A percentile compares a stretch with the other conserved stretches of the same genome.
These are phyloP conservation scores for Haplographium delicatum DNA, from an alignment of 495 filamentous ascomycete species.

Conservation along the genomic window DNA sequence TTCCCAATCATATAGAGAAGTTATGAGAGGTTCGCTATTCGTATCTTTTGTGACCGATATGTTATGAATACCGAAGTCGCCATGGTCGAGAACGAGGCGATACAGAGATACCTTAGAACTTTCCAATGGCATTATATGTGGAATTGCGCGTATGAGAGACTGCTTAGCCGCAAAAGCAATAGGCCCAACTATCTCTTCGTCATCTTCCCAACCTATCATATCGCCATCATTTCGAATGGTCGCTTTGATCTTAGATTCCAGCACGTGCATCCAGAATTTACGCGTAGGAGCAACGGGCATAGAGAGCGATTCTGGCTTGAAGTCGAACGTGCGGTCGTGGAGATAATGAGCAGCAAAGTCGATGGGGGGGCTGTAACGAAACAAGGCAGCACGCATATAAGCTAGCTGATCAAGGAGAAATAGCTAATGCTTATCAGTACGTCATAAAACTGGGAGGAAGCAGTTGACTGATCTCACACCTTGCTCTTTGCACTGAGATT, in stretches of 20 bases:
- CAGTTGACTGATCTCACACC: slow-evolving; percentile 7
- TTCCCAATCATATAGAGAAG: slow-evolving; percentile 25
- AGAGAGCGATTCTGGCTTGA: not conserved
- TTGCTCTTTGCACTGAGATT: slow-evolving; percentile 5
- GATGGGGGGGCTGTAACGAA: slow-evolving; percentile 1
- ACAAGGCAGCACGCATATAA: slow-evolving; percentile 9
- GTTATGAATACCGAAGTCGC: slow-evolving; percentile 9
- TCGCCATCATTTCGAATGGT: slow-evolving; percentile 8
- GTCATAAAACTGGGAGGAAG: not conserved
- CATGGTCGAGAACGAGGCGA: slow-evolving; percentile 10
- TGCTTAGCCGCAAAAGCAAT: slow-evolving; percentile 8
- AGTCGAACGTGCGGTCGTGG: not conserved
- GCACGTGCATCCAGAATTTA: not conserved
- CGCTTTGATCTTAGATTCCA: slow-evolving; percentile 5
- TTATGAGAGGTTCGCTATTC: slow-evolving; percentile 4
- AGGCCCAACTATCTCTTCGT: slow-evolving; percentile 2
- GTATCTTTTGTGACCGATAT: slow-evolving; percentile 4
- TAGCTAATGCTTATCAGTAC: slow-evolving; percentile 2
- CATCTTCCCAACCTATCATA: slow-evolving; percentile 6
- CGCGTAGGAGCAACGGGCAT: slow-evolving; percentile 7
- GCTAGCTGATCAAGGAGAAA: slow-evolving; percentile 8
- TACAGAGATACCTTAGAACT: slow-evolving; percentile 1
- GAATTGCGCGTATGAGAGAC: slow-evolving; percentile 11
- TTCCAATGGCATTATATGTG: slow-evolving; percentile 8
- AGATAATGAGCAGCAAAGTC: slow-evolving; percentile 6